phyloP scores from a whole-genome alignment of 208 protist genomes.

The Herpetomonas samuelpessoai region DNA sequence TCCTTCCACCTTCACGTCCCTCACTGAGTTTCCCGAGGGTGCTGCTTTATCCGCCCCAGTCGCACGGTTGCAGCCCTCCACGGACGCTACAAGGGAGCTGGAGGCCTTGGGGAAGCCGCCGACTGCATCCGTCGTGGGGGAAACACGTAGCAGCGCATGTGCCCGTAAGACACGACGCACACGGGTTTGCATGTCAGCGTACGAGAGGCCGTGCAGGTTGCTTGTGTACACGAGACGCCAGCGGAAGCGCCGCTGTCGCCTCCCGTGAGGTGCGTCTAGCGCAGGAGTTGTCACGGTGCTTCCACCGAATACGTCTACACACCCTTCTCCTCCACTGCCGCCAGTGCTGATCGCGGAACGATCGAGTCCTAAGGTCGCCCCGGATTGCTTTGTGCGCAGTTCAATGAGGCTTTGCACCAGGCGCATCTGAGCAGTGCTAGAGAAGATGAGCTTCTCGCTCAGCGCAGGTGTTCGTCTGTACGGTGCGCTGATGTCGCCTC shows the following conservation, averaged over 20 bases:
- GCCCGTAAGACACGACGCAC: background rate
- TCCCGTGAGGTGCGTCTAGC: no score
- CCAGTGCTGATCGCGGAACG: no score
- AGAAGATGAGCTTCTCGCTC: background rate
- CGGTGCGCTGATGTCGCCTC: background rate
- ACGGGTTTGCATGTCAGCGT: background rate
- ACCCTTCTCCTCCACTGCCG: no score
- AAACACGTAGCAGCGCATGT: background rate
- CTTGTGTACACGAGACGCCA: background rate
- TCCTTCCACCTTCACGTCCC: no score
- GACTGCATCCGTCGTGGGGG: no score
- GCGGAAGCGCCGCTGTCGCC: background rate
- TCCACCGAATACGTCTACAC: no score
- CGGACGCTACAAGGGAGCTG: background rate
- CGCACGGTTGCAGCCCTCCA: no score
- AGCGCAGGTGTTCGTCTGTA: background rate
- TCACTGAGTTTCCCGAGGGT: no score
- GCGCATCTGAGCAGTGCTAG: background rate
- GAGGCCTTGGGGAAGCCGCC: background rate
- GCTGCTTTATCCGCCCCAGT: no score
- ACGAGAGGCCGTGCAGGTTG: background rate
- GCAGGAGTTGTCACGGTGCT: no score
- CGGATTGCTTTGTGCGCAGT: background rate
- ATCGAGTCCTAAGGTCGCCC: no score
- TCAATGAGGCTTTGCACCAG: background rate